Evolutionary conservation across 441 rosid genomes (phyloP).

Genomic region (Syzygium malaccense): DNA sequence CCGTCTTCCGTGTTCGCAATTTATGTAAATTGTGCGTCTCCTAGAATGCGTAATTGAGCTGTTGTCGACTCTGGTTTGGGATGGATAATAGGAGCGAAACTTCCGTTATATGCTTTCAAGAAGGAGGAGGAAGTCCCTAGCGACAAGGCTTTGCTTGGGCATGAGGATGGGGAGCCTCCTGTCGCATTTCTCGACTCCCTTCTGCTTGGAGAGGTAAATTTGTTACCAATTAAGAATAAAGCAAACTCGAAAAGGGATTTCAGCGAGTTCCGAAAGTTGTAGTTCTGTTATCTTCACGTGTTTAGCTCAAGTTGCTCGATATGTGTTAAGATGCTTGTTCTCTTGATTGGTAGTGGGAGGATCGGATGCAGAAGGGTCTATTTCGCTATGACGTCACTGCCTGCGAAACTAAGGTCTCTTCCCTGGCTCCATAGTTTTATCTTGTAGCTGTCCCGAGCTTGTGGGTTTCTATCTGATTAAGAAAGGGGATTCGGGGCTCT

Average conservation of each 20-base stretch:
- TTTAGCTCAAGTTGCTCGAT: neutral
- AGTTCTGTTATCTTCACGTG: neutral
- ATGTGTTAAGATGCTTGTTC: neutral
- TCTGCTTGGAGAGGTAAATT: slow-evolving; percentile 73
- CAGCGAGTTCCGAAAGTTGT: neutral
- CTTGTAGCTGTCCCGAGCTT: neutral
- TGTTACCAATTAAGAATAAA: neutral
- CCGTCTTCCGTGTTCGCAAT: neutral
- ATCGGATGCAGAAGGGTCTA: slow-evolving; percentile 74
- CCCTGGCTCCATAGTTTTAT: neutral
- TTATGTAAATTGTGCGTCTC: neutral
- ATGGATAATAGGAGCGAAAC: slow-evolving; percentile 44
- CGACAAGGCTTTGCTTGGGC: slow-evolving; percentile 19
- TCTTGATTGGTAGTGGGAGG: slow-evolving; percentile 76
- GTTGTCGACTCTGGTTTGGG: neutral
- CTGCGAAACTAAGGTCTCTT: slow-evolving; percentile 81
- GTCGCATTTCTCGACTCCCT: slow-evolving; percentile 68
- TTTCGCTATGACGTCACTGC: slow-evolving; percentile 95
- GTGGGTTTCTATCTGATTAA: neutral
- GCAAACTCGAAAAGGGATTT: neutral
- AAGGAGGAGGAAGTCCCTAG: slow-evolving; percentile 19
- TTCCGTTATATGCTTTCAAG: slow-evolving; percentile 70
- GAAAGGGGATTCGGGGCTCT: neutral
- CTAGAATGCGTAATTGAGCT: neutral
- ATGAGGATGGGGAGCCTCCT: slow-evolving; percentile 30